Conservation (phyloP, 2,329 filamentous ascomycete genomes). For the Diaporthe humulicola region DNA sequence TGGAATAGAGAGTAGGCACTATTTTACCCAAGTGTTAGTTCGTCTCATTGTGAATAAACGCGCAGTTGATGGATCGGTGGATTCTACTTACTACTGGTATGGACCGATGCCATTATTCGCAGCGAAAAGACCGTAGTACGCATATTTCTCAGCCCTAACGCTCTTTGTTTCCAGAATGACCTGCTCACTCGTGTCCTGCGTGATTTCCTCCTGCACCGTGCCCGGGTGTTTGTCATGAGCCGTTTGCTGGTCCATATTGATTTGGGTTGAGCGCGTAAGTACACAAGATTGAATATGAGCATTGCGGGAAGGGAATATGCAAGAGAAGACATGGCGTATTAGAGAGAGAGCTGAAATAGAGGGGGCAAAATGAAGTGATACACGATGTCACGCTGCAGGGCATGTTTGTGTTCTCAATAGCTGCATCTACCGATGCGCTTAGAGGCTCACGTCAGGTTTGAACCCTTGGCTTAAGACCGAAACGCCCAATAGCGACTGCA, state of each 20-base stretch:
- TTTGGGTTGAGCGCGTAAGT: fast-evolving
- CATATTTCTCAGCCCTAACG: constrained; percentile 4
- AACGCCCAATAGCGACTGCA: not conserved
- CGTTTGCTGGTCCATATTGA: not conserved
- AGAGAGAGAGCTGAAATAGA: not conserved
- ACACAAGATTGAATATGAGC: not conserved
- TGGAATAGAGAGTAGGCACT: constrained; percentile 22
- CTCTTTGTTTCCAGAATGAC: not conserved
- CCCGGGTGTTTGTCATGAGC: not conserved
- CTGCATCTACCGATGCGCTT: not conserved
- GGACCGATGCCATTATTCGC: constrained; percentile 26
- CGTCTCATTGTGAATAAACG: not conserved
- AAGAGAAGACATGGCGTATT: no score
- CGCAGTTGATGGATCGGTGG: not conserved
- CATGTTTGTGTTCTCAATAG: not conserved
- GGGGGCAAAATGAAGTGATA: not conserved
- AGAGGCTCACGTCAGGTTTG: not conserved
- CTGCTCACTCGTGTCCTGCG: not conserved
- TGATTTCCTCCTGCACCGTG: not conserved
- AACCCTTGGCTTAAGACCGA: not conserved
- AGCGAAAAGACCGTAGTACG: constrained; percentile 15
- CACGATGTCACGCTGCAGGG: constrained; percentile 17
- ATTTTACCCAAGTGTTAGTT: not conserved
- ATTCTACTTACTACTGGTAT: constrained; percentile 4
- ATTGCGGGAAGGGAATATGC: no score